phyloP scores from a whole-genome alignment of 164 flowering plant species.

The Chimonanthus salicifolius region DNA sequence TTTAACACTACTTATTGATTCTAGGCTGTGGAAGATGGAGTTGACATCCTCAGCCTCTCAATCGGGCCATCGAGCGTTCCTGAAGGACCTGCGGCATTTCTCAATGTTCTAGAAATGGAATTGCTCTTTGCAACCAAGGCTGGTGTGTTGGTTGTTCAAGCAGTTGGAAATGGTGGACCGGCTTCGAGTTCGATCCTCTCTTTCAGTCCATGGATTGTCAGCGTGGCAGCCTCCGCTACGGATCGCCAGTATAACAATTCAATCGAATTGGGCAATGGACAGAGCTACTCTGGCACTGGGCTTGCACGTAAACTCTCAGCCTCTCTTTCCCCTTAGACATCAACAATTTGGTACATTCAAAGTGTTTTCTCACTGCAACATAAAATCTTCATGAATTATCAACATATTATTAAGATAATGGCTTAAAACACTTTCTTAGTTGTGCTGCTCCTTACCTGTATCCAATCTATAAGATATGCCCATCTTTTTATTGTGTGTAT shows the following conservation, averaged over 20 bases:
- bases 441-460: too few relatives aligned
- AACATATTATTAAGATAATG: too few relatives aligned
- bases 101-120: slow-evolving; percentile 47
- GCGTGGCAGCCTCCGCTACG: slow-evolving; percentile 48
- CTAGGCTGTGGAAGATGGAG: slow-evolving; percentile 67
- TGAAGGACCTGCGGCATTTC: slow-evolving; percentile 40
- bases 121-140: slow-evolving; percentile 51
- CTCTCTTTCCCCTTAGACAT: not conserved
- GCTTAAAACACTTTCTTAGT: too few relatives aligned
- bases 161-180: slow-evolving; percentile 58
- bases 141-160: slow-evolving; percentile 58
- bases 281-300: slow-evolving; percentile 38
- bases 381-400: too few relatives aligned
- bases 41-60: slow-evolving; percentile 55
- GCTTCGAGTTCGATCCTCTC: slow-evolving; percentile 46
- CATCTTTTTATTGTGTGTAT: too few relatives aligned
- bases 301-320: slow-evolving; percentile 35
- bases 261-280: slow-evolving; percentile 37
- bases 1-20: not conserved
- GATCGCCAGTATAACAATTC: slow-evolving; percentile 45
- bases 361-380: not conserved
- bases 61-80: slow-evolving; percentile 53
- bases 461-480: too few relatives aligned
- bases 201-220: slow-evolving; percentile 67
- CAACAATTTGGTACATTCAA: not conserved